Base-by-base conservation (phyloP, 805 yeast species). In the Candida parachauliodes region DNA sequence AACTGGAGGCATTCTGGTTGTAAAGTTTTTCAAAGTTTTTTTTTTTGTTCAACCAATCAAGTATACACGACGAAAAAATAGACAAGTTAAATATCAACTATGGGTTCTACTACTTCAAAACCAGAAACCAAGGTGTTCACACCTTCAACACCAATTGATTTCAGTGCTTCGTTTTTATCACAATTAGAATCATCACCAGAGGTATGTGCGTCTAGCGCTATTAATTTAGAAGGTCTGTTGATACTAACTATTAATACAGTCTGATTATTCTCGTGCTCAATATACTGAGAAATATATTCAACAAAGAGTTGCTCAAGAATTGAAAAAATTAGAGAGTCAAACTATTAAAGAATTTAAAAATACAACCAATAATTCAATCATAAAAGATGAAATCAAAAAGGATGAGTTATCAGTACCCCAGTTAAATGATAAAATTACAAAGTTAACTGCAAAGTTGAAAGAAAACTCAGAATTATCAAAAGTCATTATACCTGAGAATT, bases 191-290 rank as follows among this genome's bases (percentile, higher is more conserved):
- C 62, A 33, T 71, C 82, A 3, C 67, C 69, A 17, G 88, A 83
- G 49, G 70, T 64, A 54, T 26, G 70, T 62, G 37, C 8, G n/a
- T n/a, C n/a, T n/a, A n/a, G n/a, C n/a, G n/a, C n/a, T n/a, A n/a
- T n/a, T n/a, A n/a, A n/a, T n/a, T n/a, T n/a, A n/a, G n/a, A n/a
- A n/a, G n/a, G n/a, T n/a, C n/a, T n/a, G n/a, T n/a, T n/a, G n/a
- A n/a, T n/a, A n/a, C n/a, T n/a, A n/a, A n/a, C n/a, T n/a, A n/a
- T n/a, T n/a, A n/a, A n/a, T 31, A 2, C 38, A 62, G 65, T 74
- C 85, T 2, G 83, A 83, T 54, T 83, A 74, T 54, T 73, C 88
- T 6, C 77, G 89, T 54, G 73, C 79, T 29, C 88, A 83, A 54
- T 72, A 76, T 51, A 76, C 82, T 15, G 83, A 81, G 38, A 76